A percentile compares a stretch with the other conserved stretches of the same genome.
Conservation (phyloP, 176 grass and related monocot species). For the Raddia guianensis region DNA sequence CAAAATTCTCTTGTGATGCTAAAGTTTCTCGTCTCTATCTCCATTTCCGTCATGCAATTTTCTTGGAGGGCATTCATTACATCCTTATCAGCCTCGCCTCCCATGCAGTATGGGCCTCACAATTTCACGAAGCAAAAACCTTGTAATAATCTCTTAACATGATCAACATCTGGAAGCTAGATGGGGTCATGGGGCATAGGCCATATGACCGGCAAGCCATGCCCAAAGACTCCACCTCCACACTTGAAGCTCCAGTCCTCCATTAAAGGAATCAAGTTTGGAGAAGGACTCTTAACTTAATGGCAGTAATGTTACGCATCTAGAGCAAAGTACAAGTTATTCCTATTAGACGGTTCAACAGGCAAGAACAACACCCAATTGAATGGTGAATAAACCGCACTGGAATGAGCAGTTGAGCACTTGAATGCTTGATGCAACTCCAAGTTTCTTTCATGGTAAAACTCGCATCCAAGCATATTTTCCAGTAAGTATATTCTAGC, state of each 20-base stretch:
- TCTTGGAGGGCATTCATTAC: slow-evolving; percentile 44
- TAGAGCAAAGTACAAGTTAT: slow-evolving; percentile 30
- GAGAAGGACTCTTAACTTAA: slow-evolving; percentile 24
- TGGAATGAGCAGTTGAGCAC: slow-evolving; percentile 7
- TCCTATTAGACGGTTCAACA: slow-evolving; percentile 2
- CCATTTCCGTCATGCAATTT: neutral
- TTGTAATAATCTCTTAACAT: slow-evolving; percentile 18
- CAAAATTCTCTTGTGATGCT: slow-evolving; percentile 27
- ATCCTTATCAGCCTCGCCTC: slow-evolving; percentile 45
- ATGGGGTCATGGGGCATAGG: slow-evolving; percentile 24
- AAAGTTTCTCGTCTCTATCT: slow-evolving; percentile 34
- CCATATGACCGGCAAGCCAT: slow-evolving; percentile 32
- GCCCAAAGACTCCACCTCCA: neutral
- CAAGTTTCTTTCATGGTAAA: neutral
- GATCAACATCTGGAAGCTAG: neutral
- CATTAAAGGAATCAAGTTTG: slow-evolving; percentile 30
- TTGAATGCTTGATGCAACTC: slow-evolving; percentile 21
- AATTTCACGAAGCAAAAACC: slow-evolving; percentile 43
- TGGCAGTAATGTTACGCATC: slow-evolving; percentile 30
- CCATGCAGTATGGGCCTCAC: slow-evolving; percentile 47
- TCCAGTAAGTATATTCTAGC: neutral
- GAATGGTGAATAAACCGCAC: slow-evolving; percentile 26
- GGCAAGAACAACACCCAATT: slow-evolving; percentile 33
- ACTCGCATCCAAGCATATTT: slow-evolving; percentile 20
- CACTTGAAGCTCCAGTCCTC: neutral